A percentile compares a stretch with the other conserved stretches of the same genome.
phyloP scores from a whole-genome alignment of 208 protist species.

The Kentomonas sorsogonicus region DNA sequence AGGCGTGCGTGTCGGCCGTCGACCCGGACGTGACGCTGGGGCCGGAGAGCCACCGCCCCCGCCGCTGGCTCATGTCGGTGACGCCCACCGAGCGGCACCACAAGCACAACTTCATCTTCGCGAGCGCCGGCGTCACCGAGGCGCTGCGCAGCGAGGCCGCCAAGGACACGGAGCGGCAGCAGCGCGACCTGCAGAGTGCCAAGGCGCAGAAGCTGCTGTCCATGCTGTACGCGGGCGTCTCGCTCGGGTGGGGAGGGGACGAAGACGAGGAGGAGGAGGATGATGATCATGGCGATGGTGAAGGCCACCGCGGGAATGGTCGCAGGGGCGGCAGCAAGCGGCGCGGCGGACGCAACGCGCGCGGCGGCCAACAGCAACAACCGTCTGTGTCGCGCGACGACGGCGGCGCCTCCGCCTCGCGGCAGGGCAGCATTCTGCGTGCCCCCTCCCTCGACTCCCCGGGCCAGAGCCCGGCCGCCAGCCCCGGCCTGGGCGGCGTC shows the following conservation, averaged over 20 bases:
- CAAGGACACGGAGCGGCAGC: slow-evolving; percentile 30
- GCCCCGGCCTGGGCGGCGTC: no score
- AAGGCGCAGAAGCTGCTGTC: slow-evolving; percentile 54
- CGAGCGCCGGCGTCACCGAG: slow-evolving; percentile 47
- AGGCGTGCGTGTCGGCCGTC: slow-evolving; percentile 68
- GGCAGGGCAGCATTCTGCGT: not conserved
- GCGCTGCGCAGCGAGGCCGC: slow-evolving; percentile 18
- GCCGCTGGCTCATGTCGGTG: slow-evolving; percentile 58
- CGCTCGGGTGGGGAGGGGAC: slow-evolving; percentile 12
- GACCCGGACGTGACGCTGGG: slow-evolving; percentile 80
- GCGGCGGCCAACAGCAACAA: no score
- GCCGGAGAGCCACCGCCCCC: slow-evolving; percentile 53
- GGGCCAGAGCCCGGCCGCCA: not conserved
- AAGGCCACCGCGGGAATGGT: no score
- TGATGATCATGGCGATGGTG: no score
- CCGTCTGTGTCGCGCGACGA: no score
- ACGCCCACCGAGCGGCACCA: slow-evolving; percentile 71
- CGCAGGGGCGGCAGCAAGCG: not conserved
- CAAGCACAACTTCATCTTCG: slow-evolving; percentile 79
- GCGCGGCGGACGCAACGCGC: no score
- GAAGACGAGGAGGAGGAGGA: not conserved
- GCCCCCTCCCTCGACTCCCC: slow-evolving; percentile 2
- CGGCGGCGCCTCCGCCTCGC: not conserved
- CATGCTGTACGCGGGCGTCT: slow-evolving; percentile 35
- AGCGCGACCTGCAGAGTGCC: slow-evolving; percentile 13